These are phyloP conservation scores for Tolypocladium tropicale DNA, from an alignment of 2,329 filamentous ascomycete genomes.

Conservation along the genomic window DNA sequence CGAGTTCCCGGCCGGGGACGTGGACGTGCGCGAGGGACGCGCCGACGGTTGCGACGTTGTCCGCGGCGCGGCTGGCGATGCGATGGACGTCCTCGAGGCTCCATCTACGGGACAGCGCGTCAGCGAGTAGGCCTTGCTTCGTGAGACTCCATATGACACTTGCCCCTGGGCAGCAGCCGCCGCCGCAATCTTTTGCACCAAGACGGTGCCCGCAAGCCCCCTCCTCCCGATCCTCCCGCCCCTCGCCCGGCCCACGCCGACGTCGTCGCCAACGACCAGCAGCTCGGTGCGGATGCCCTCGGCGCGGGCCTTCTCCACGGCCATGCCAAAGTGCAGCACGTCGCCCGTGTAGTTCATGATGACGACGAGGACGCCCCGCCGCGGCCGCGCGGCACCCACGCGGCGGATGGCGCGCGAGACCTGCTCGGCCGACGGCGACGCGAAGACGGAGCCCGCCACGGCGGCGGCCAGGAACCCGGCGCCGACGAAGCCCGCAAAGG, in stretches of 20 bases:
- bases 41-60: neutral
- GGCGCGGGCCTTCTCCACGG: neutral
- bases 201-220: slow-evolving; percentile 44
- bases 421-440: neutral
- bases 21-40: neutral
- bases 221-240: neutral
- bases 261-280: slow-evolving; percentile 63
- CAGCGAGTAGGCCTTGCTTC: neutral
- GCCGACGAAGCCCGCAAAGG: slow-evolving; percentile 53
- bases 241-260: slow-evolving; percentile 45
- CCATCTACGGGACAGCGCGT: neutral
- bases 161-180: slow-evolving; percentile 36
- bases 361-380: neutral
- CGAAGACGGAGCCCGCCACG: neutral
- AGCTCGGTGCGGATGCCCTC: slow-evolving; percentile 1
- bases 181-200: slow-evolving; percentile 56
- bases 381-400: neutral
- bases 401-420: neutral
- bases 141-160: neutral
- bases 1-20: neutral
- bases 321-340: neutral
- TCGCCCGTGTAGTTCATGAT: neutral
- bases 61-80: neutral
- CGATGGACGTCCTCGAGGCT: neutral
- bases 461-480: neutral